phyloP scores from a whole-genome alignment of 1,139 yeast species.

The Kurtzmaniella quercitrusa region DNA sequence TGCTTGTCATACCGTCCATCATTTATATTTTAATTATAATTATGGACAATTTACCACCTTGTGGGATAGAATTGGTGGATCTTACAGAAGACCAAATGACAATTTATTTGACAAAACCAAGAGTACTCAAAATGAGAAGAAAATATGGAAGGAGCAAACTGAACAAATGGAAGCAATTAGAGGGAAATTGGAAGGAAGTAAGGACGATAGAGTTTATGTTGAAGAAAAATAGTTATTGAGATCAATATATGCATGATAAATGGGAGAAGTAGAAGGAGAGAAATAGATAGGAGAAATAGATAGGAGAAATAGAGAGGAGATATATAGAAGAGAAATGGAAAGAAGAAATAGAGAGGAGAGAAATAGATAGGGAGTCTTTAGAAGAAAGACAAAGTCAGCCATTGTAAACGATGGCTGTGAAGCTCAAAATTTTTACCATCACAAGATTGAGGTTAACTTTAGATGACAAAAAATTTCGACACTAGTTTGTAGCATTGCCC shows the following conservation, averaged over 20 bases:
- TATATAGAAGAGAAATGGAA: no score
- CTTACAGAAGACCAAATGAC: slow-evolving; percentile 89
- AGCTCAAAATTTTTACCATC: no score
- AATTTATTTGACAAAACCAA: slow-evolving; percentile 69
- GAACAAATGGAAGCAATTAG: slow-evolving; percentile 78
- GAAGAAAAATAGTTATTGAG: slow-evolving; percentile 6
- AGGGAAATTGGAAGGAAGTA: slow-evolving; percentile 70
- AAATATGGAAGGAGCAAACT: slow-evolving; percentile 71
- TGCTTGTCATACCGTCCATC: slow-evolving; percentile 97
- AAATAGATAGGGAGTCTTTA: no score
- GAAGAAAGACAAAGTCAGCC: no score
- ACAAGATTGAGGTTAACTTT: no score
- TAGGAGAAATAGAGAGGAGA: no score
- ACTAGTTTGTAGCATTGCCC: no score
- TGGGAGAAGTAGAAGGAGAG: not conserved
- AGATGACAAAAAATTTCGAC: no score
- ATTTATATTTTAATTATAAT: slow-evolving; percentile 92
- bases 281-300: no score
- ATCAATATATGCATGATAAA: not conserved
- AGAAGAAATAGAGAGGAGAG: no score
- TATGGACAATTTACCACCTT: slow-evolving; percentile 97
- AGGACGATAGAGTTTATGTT: slow-evolving; percentile 47
- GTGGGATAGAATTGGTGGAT: slow-evolving; percentile 95
- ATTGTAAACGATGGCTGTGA: no score
- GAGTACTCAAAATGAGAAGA: slow-evolving; percentile 38